Evolutionary conservation across 139 green algal species (phyloP), one percentile per base, ranked within the genome.

Genomic region (Trebouxia sp.): DNA sequence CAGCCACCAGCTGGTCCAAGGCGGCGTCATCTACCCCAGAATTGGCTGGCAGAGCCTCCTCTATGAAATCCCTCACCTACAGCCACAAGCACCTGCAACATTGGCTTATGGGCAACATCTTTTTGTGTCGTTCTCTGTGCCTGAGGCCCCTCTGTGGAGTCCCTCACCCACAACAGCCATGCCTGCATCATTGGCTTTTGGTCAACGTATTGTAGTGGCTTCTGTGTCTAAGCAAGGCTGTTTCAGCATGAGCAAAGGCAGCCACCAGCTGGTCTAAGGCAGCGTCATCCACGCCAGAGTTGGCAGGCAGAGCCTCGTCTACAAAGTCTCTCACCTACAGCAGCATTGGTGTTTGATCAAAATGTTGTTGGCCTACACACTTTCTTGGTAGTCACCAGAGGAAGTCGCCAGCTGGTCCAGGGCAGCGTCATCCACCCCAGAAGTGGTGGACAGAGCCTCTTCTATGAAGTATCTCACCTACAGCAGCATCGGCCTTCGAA

Each of bases 51-150:
- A 72, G 62, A 26, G 62, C 62, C 35, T 72, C 62, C 32, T 45
- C 62, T 72, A 72, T 72, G 62, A 72, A 72, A 35, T 72, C 62
- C 42, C 28, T 32, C 35, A 72, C 62, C 62, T 72, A 35, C n/a
- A 30, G 3, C 17, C 22, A 38, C 24, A 4, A 15, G 24, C 24
- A 65, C 55, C 55, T 37, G 24, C 6, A 3, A 35, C 24, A 65
- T 12, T 10, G 53, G 53, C 53, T 65, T 26, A 6, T 53, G 47
- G 14, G 15, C 3, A 5, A 53, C 14, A 53, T 53, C n/a, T n/a
- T n/a, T n/a, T n/a, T n/a, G n/a, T n/a, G n/a, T n/a, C n/a, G n/a
- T n/a, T n/a, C n/a, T n/a, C n/a, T n/a, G n/a, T n/a, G n/a, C n/a
- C n/a, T n/a, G n/a, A n/a, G n/a, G n/a, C n/a, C n/a, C n/a, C n/a